These are phyloP conservation scores for Kodamaea alishanica DNA, from an alignment of 1,139 yeast species.

Conservation along the genomic window DNA sequence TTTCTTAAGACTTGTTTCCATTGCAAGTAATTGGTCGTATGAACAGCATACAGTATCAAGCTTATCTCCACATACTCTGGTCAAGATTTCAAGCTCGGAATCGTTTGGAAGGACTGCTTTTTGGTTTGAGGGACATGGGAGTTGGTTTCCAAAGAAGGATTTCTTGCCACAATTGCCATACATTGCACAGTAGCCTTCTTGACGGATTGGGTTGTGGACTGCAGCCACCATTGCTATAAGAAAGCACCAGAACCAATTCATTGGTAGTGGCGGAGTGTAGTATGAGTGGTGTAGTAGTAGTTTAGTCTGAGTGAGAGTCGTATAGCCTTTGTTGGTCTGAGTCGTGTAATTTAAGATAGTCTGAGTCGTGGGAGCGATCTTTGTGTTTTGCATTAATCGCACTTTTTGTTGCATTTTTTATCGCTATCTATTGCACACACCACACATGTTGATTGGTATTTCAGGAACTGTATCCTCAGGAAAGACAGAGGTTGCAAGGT, in stretches of 20 bases:
- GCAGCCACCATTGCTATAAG: too few species aligned
- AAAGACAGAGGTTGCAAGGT: slow-evolving; percentile 59
- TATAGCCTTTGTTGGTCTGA: too few species aligned
- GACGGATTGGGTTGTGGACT: slow-evolving; percentile 13
- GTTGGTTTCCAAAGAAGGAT: slow-evolving; percentile 68
- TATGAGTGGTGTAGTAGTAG: too few species aligned
- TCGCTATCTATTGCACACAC: too few species aligned
- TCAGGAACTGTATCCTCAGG: slow-evolving; percentile 75
- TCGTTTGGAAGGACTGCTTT: slow-evolving; percentile 26
- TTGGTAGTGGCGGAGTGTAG: background rate
- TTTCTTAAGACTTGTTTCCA: slow-evolving; percentile 55
- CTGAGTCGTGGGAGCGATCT: too few species aligned
- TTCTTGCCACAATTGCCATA: slow-evolving; percentile 74
- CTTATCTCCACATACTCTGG: slow-evolving; percentile 65
- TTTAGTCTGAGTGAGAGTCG: too few species aligned
- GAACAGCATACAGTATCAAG: slow-evolving; percentile 52
- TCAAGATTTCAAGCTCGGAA: slow-evolving; percentile 41
- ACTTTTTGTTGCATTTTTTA: too few species aligned
- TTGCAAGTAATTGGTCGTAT: slow-evolving; percentile 29
- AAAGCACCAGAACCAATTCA: background rate
- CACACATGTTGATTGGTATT: slow-evolving; percentile 70
- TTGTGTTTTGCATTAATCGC: too few species aligned
- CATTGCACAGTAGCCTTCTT: slow-evolving; percentile 52
- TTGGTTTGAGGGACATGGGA: slow-evolving; percentile 71
- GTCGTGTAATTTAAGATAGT: too few species aligned